Conservation (phyloP, 805 yeast species). For the Barnettozyma vustinii region DNA sequence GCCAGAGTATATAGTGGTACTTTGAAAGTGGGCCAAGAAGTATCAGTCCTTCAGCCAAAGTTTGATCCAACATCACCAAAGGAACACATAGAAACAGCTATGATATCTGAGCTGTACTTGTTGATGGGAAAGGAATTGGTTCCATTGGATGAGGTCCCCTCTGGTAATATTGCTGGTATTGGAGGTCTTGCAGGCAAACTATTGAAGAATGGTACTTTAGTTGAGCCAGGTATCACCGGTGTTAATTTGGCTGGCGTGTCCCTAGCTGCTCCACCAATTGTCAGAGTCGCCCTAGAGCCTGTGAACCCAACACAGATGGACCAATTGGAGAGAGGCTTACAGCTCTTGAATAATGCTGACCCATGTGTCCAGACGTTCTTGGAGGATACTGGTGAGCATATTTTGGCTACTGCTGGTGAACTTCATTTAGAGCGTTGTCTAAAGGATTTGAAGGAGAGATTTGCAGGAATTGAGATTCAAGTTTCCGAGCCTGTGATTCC, state of each 20-base stretch:
- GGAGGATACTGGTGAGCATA: constrained; percentile 89
- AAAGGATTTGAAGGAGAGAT: constrained; percentile 83
- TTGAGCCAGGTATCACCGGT: constrained; percentile 52
- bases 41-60: constrained; percentile 81
- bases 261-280: constrained; percentile 80
- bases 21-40: constrained; percentile 63
- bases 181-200: constrained; percentile 83
- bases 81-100: constrained; percentile 51
- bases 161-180: constrained; percentile 93
- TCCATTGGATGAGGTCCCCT: constrained; percentile 74
- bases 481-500: constrained; percentile 93
- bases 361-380: constrained; percentile 88
- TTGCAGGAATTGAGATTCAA: constrained; percentile 84
- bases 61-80: constrained; percentile 62
- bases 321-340: constrained; percentile 71
- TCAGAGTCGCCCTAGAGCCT: constrained; percentile 94
- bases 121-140: constrained; percentile 92
- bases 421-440: constrained; percentile 91
- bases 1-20: constrained; percentile 88
- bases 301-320: constrained; percentile 76
- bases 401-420: constrained; percentile 94
- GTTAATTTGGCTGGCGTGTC: constrained; percentile 76
- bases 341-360: constrained; percentile 78
- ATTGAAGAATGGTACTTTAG: constrained; percentile 80
- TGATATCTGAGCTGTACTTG: constrained; percentile 64